Evolutionary conservation across 2,329 filamentous ascomycete species (phyloP), one percentile per base, ranked within the genome.

Genomic region (Lachnellula occidentalis): DNA sequence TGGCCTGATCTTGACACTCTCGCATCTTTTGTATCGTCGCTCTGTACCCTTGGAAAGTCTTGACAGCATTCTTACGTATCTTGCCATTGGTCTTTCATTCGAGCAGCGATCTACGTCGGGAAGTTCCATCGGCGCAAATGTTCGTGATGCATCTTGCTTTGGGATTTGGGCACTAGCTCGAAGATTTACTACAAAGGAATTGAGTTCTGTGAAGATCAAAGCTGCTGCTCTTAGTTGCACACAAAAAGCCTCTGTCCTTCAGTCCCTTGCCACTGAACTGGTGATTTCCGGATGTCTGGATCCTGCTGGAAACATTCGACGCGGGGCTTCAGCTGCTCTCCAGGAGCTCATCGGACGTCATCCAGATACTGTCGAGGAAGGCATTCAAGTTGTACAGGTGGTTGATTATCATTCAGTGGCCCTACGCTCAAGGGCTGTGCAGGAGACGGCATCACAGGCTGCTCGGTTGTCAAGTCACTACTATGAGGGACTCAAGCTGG

Each of bases 391-490:
- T 2, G 90, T 97, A 0, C 94, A 97, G 67, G 80, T 82, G 2
- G 89, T 97, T 1, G 94, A 99, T 67, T 99, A 96, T 66, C 91
- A 96, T 68, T 83, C 90, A 37, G 91, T 99, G 19, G 92, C 94
- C 2, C 79, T 95, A n/a, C 81, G 92, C 22, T 86, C 88, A 15
- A 81, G 89, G 61, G 92, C 92, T 3, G 86, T 96, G 64, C 79
- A 84, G 41, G 82, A 92, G 46, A 90, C 97, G 11, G 85, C 89
- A 0, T 73, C 83, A 12, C 78, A 79, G 37, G 87, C 87, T 0
- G 82, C 88, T 0, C 74, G 73, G n/a, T 73, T 97, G 5, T 81
- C 84, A 31, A 64, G 68, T 8, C 66, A 74, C 1, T 90, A 88
- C 58, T 85, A 85, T 55, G 89, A 79, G 46, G 84, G 87, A 1